Evolutionary conservation across 164 flowering plant genomes (phyloP), one percentile per base, ranked within the genome.

Genomic region (Aristolochia californica): DNA sequence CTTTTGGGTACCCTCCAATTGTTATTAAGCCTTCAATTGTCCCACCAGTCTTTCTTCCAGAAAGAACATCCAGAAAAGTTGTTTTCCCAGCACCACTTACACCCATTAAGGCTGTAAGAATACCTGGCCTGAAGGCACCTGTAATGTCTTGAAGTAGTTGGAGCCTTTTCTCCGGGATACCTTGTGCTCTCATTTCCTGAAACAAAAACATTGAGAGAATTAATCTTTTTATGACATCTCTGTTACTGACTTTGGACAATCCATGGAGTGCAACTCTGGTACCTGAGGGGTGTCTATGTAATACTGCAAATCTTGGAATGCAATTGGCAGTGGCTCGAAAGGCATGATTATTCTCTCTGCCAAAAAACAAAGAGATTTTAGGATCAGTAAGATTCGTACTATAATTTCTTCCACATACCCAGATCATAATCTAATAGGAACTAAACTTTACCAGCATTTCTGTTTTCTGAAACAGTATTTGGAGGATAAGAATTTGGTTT

Each of bases 41-140:
- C 40, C 97, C 97, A 73, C 76, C 72, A 30, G 88, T 84, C 73
- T 88, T 86, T 62, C 97, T 78, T 65, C 97, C 97, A 30, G 86
- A 66, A 47, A 86, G 84, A 56, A 84, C 95, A 70, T 89, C 97
- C 62, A 89, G 66, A 48, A 86, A 82, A 53, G 97, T 89, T 25
- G 91, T 83, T 70, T 86, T 84, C 47, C 93, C 96, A 58, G 90
- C 91, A 61, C 91, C 91, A 72, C 84, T 84, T n/a, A 79, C 84
- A 60, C 93, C 93, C 90, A 88, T 82, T 60, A 88, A 61, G 56
- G 96, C 94, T 51, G 94, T 82, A 45, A 88, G 83, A 65, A 85
- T 70, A 26, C 96, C 91, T 56, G 96, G 93, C 64, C 80, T 73
- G 24, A 83, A 81, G 55, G 84, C 64, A 13, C 91, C 91, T 0